A percentile compares a stretch with the other conserved stretches of the same genome.
These are phyloP conservation scores for Peronosclerospora sorghi DNA, from an alignment of 352 stramenopile species.

Conservation along the genomic window DNA sequence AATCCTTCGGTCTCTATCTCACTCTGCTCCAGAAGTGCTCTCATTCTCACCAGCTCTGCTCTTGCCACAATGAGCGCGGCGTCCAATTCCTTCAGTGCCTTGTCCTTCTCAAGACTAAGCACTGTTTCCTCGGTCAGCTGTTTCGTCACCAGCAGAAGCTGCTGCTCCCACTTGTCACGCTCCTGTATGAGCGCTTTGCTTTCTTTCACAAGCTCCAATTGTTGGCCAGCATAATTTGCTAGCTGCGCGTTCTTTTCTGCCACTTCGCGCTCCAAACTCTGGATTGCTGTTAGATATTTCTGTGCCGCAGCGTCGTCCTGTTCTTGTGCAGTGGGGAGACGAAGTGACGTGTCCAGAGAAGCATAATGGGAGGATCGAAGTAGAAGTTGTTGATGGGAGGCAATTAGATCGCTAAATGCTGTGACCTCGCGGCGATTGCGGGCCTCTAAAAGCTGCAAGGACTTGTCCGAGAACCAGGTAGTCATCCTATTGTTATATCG, in stretches of 20 bases:
- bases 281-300: slow-evolving; percentile 51
- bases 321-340: slow-evolving; percentile 3
- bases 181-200: slow-evolving; percentile 65
- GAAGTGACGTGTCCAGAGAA: slow-evolving; percentile 11
- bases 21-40: slow-evolving; percentile 35
- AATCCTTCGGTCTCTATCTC: slow-evolving; percentile 35
- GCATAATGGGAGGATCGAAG: slow-evolving; percentile 20
- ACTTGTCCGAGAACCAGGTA: slow-evolving; percentile 26
- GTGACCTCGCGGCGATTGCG: slow-evolving; percentile 55
- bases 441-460: slow-evolving; percentile 42
- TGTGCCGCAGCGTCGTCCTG: slow-evolving; percentile 22
- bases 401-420: slow-evolving; percentile 44
- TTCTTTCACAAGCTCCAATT: slow-evolving; percentile 55
- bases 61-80: slow-evolving; percentile 30
- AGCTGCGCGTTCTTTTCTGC: slow-evolving; percentile 53
- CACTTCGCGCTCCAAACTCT: slow-evolving; percentile 60
- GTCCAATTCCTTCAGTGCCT: slow-evolving; percentile 52
- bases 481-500: too few relatives aligned
- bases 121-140: slow-evolving; percentile 51
- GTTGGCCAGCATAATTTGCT: slow-evolving; percentile 36
- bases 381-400: slow-evolving; percentile 62
- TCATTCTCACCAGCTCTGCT: slow-evolving; percentile 52
- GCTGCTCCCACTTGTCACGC: slow-evolving; percentile 42
- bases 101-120: slow-evolving; percentile 55
- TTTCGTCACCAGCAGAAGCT: slow-evolving; percentile 46